phyloP scores from a whole-genome alignment of 2,329 filamentous ascomycete genomes.

The Diaporthe helianthi region DNA sequence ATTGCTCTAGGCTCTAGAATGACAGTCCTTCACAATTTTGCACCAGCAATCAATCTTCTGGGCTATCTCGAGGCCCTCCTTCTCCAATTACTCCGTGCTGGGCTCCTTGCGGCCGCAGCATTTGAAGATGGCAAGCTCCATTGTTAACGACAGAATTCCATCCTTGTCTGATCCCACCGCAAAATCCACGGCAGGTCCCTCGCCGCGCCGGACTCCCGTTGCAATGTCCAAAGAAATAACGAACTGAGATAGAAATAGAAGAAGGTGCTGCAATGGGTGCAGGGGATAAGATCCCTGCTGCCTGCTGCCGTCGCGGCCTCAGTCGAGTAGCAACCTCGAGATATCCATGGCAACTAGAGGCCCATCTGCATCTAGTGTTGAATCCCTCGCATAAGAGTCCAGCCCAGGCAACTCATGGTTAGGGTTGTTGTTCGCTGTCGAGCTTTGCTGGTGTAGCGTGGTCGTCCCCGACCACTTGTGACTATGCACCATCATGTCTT shows the following conservation, averaged over 20 bases:
- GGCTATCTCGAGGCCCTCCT: not conserved
- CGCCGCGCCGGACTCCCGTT: slow-evolving; percentile 12
- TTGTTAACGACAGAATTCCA: slow-evolving; percentile 36
- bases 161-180: slow-evolving; percentile 1
- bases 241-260: slow-evolving; percentile 6
- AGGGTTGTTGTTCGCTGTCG: slow-evolving; percentile 16
- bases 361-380: slow-evolving; percentile 32
- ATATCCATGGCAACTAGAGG: slow-evolving; percentile 66
- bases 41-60: not conserved
- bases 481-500: slow-evolving; percentile 48
- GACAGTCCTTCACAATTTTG: slow-evolving; percentile 13
- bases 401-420: slow-evolving; percentile 29
- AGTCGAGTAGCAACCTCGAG: slow-evolving; percentile 63
- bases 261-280: not conserved
- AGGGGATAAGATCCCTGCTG: not conserved
- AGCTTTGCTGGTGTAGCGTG: slow-evolving; percentile 37
- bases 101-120: slow-evolving; percentile 5
- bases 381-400: slow-evolving; percentile 31
- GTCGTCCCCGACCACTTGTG: slow-evolving; percentile 48
- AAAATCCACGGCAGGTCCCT: slow-evolving; percentile 8
- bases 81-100: slow-evolving; percentile 31
- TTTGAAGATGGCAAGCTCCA: slow-evolving; percentile 14
- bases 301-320: not conserved
- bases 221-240: not conserved
- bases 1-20: slow-evolving; percentile 34